phyloP scores from a whole-genome alignment of 495 filamentous ascomycete species.

The Aspergillus leporis region DNA sequence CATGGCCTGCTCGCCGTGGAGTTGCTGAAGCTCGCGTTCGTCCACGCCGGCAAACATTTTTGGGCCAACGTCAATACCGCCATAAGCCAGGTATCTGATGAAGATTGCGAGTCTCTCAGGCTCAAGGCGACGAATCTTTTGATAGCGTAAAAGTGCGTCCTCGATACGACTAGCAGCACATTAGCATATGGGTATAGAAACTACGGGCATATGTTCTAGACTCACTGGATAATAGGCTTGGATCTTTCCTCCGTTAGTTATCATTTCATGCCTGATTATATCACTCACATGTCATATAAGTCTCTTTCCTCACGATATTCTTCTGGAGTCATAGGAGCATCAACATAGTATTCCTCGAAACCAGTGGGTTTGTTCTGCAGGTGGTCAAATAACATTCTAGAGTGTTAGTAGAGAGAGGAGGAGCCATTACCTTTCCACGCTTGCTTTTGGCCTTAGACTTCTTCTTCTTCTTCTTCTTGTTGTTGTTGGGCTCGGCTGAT shows the following conservation, averaged over 20 bases:
- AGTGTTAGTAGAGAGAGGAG: neutral
- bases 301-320: slow-evolving; percentile 61
- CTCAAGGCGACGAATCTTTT: slow-evolving; percentile 71
- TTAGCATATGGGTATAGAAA: slow-evolving; percentile 14
- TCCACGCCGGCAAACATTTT: slow-evolving; percentile 68
- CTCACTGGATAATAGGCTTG: slow-evolving; percentile 44
- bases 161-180: slow-evolving; percentile 67
- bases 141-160: slow-evolving; percentile 80
- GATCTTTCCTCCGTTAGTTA: slow-evolving; percentile 30
- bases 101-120: slow-evolving; percentile 62
- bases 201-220: neutral
- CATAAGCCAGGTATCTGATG: slow-evolving; percentile 75
- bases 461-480: slow-evolving; percentile 36
- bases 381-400: slow-evolving; percentile 11
- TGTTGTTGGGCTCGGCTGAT: slow-evolving; percentile 26
- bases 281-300: slow-evolving; percentile 55
- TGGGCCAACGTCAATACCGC: slow-evolving; percentile 69
- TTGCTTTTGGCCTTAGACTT: slow-evolving; percentile 47
- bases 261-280: neutral
- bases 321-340: slow-evolving; percentile 71
- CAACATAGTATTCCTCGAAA: slow-evolving; percentile 72
- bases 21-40: slow-evolving; percentile 49
- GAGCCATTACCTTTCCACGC: slow-evolving; percentile 37
- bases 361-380: slow-evolving; percentile 53
- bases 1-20: slow-evolving; percentile 65